Evolutionary conservation across 2,329 filamentous ascomycete species (phyloP).

Genomic region (Colletotrichum filicis): DNA sequence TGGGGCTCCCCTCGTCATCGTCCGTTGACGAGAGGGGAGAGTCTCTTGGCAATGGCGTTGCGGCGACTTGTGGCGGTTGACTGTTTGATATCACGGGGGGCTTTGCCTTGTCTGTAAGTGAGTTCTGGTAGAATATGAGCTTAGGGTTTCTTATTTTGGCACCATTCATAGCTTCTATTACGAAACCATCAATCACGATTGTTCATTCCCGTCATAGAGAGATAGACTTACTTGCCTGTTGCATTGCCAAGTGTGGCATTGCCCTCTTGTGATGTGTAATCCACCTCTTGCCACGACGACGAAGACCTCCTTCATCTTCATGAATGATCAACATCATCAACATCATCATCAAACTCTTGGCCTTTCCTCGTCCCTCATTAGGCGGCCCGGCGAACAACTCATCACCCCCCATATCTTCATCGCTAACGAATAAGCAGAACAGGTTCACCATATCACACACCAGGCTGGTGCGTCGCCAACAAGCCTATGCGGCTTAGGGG

Average conservation of each 20-base stretch:
- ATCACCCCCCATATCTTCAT: not conserved
- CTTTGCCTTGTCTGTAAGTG: not conserved
- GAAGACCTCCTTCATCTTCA: not conserved
- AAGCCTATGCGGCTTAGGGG: not conserved
- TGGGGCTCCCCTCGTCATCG: not conserved
- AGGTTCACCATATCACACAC: not conserved
- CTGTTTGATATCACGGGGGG: conserved; percentile 33
- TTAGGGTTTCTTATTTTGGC: conserved; percentile 1
- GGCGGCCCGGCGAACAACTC: not conserved
- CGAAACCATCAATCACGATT: not conserved
- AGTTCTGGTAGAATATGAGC: conserved; percentile 12
- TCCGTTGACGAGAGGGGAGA: not conserved
- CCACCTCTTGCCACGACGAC: not conserved
- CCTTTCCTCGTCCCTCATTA: not conserved
- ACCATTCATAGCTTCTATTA: conserved; percentile 7
- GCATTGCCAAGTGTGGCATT: not conserved
- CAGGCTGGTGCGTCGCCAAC: not conserved
- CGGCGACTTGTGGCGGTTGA: conserved; percentile 30
- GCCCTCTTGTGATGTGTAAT: not conserved
- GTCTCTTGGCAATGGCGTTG: conserved; percentile 32
- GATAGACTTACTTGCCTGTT: not conserved
- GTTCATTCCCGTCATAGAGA: not conserved
- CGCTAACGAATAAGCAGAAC: not conserved
- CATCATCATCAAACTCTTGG: not conserved
- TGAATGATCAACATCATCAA: not conserved